Evolutionary conservation across 352 stramenopile species (phyloP), one percentile per base, ranked within the genome.

Genomic region (Phytophthora cajani): DNA sequence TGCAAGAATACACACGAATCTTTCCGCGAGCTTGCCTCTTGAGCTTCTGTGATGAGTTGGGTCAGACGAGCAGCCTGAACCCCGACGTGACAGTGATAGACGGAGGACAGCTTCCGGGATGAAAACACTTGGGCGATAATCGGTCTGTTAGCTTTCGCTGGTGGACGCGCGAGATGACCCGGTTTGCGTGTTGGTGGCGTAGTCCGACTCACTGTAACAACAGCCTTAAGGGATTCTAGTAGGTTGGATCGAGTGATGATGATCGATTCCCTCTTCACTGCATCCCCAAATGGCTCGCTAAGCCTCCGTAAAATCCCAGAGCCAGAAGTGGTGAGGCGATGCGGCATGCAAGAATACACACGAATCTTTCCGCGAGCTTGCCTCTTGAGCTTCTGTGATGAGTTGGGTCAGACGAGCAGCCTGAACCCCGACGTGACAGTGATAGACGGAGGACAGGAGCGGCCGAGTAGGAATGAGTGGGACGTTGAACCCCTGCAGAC

Each of bases 1-100:
- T 60, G 19, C 54, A 60, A 7, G 54, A 60, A 12, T 60, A 36
- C 33, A 60, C 54, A 5, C 54, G 33, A 14, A 60, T 60, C 9
- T 5, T 4, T 5, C 42, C 42, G 42, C 42, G 17, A 21, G 32
- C 10, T 27, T 60, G 54, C 33, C 32, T 27, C 16, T 23, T 60
- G 6, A 60, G 54, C 21, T 50, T 60, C 19, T 33, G 7, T 21
- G 54, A n/a, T n/a, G n/a, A n/a, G n/a, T n/a, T n/a, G n/a, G n/a
- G n/a, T n/a, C n/a, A n/a, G n/a, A n/a, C n/a, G n/a, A n/a, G n/a
- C n/a, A n/a, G n/a, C n/a, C n/a, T n/a, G n/a, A n/a, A n/a, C n/a
- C n/a, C n/a, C n/a, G n/a, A n/a, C n/a, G n/a, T n/a, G n/a, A n/a
- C n/a, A n/a, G n/a, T n/a, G n/a, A n/a, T n/a, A n/a, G n/a, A n/a